Evolutionary conservation across 768 basidiomycete genomes (phyloP).

Genomic region (Dictyophora rubrovolvata): DNA sequence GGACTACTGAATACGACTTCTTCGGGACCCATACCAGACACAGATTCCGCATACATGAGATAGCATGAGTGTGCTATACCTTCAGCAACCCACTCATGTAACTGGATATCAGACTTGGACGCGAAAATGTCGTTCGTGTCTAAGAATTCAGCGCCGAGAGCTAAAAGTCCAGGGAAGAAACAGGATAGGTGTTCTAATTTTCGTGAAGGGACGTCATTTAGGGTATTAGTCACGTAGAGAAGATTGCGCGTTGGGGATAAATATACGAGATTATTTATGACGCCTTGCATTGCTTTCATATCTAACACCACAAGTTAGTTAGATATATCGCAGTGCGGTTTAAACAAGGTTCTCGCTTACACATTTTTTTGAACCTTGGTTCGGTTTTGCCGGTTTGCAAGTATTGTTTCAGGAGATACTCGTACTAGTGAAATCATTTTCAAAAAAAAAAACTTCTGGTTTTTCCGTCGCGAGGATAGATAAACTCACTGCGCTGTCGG

Average conservation of each 20-base stretch:
- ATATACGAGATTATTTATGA: constrained; percentile 22
- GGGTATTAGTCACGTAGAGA: constrained; percentile 14
- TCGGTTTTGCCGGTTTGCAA: constrained; percentile 56
- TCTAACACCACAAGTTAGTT: constrained; percentile 27
- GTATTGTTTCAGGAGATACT: constrained; percentile 69
- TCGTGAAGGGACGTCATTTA: not conserved
- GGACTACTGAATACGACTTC: constrained; percentile 1
- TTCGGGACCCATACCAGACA: constrained; percentile 17
- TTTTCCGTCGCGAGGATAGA: not conserved
- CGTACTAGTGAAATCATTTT: constrained; percentile 30
- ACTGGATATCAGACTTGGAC: constrained; percentile 5
- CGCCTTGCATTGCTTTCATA: constrained; percentile 48
- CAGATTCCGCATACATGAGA: constrained; percentile 16
- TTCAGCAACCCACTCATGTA: constrained; percentile 18
- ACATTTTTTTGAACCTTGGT: constrained; percentile 51
- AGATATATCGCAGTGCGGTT: not conserved
- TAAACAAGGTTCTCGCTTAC: constrained; percentile 29
- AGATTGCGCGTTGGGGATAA: constrained; percentile 16
- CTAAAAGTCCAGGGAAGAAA: constrained; percentile 20
- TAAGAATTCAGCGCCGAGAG: constrained; percentile 12
- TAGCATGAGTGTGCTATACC: constrained; percentile 20
- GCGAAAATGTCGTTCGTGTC: not conserved
- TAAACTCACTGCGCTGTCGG: constrained; percentile 15
- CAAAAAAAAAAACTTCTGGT: not conserved
- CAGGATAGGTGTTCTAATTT: constrained; percentile 20